phyloP scores from a whole-genome alignment of 441 rosid species.

The Aleurites moluccanus region DNA sequence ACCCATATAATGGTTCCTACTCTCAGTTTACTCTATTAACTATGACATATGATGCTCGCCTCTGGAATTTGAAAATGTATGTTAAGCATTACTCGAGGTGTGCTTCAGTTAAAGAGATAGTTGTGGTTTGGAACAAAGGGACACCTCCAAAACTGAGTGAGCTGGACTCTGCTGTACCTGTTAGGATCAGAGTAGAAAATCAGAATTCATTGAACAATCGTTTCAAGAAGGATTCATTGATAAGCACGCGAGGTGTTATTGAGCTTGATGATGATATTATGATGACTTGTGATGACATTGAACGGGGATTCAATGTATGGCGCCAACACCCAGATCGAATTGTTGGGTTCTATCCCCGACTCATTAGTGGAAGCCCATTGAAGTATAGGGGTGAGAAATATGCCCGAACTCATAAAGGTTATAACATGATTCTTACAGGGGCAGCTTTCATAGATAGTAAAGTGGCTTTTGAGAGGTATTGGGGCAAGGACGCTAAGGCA shows the following conservation, averaged over 20 bases:
- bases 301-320: conserved; percentile 90
- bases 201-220: conserved; percentile 82
- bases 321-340: conserved; percentile 78
- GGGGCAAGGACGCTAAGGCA: conserved; percentile 53
- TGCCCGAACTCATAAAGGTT: conserved; percentile 72
- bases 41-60: conserved; percentile 96
- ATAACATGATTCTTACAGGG: conserved; percentile 93
- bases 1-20: conserved; percentile 57
- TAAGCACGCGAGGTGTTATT: conserved; percentile 76
- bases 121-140: conserved; percentile 98
- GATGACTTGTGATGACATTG: conserved; percentile 83
- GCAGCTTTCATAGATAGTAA: conserved; percentile 80
- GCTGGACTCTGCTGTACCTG: conserved; percentile 78
- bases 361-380: conserved; percentile 48
- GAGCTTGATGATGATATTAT: conserved; percentile 97
- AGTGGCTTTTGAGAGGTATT: conserved; percentile 63
- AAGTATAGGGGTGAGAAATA: conserved; percentile 75
- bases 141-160: conserved; percentile 58
- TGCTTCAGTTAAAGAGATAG: conserved; percentile 84
- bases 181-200: conserved; percentile 73
- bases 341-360: conserved; percentile 90
- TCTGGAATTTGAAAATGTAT: conserved; percentile 95
- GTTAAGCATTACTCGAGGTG: conserved; percentile 92
- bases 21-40: conserved; percentile 90
- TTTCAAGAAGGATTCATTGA: conserved; percentile 65